A percentile compares a stretch with the other conserved stretches of the same genome.
phyloP scores from a whole-genome alignment of 441 rosid genomes.

The Manihot esculenta region DNA sequence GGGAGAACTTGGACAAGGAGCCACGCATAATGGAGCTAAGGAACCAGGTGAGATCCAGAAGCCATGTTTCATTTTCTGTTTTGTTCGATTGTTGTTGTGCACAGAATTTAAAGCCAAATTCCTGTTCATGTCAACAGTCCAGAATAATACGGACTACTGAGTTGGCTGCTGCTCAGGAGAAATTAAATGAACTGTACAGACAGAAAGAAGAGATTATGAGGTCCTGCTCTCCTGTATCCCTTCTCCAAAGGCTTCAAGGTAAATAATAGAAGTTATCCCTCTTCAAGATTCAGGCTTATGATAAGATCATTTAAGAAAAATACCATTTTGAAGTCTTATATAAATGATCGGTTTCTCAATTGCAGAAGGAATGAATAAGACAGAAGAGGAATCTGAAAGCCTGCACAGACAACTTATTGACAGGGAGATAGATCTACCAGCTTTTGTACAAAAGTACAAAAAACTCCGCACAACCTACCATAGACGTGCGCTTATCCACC shows the following conservation, averaged over 20 bases:
- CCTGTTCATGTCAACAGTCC: slow-evolving; percentile 9
- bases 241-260: slow-evolving; percentile 77
- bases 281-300: background rate
- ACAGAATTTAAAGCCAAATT: slow-evolving; percentile 25
- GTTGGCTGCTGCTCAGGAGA: slow-evolving; percentile 52
- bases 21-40: slow-evolving; percentile 81
- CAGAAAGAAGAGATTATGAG: slow-evolving; percentile 47
- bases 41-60: slow-evolving; percentile 60
- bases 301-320: background rate
- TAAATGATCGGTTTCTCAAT: background rate
- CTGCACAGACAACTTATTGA: background rate
- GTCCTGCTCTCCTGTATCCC: slow-evolving; percentile 62
- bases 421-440: slow-evolving; percentile 15
- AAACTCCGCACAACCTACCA: slow-evolving; percentile 71
- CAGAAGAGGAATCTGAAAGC: background rate
- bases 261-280: slow-evolving; percentile 9
- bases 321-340: background rate
- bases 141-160: slow-evolving; percentile 16
- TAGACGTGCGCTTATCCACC: slow-evolving; percentile 62
- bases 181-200: background rate
- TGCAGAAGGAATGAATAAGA: slow-evolving; percentile 63
- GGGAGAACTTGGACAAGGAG: slow-evolving; percentile 78
- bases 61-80: slow-evolving; percentile 6
- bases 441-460: slow-evolving; percentile 73
- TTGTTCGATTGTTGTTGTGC: background rate